Conservation (phyloP, 768 basidiomycete species). For the Lyophyllum shimeji region DNA sequence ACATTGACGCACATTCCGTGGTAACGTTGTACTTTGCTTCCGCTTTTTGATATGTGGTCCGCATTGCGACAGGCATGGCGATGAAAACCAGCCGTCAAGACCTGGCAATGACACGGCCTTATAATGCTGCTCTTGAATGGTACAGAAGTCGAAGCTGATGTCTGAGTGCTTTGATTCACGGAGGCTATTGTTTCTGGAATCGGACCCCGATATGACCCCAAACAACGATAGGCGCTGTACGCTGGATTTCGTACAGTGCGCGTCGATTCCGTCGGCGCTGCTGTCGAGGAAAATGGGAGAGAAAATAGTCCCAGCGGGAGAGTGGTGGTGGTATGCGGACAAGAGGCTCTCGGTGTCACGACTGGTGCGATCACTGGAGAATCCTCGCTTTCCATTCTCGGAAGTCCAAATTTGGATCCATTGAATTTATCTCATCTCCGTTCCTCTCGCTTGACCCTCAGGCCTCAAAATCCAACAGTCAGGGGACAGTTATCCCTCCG, state of each 20-base stretch:
- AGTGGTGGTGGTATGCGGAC: slow-evolving; percentile 21
- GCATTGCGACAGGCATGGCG: slow-evolving; percentile 50
- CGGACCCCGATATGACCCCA: background rate
- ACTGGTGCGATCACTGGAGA: slow-evolving; percentile 20
- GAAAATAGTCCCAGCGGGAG: background rate
- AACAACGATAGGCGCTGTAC: background rate
- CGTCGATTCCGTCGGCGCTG: background rate
- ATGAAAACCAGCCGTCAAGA: slow-evolving; percentile 20
- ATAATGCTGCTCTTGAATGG: slow-evolving; percentile 16
- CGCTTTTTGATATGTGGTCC: slow-evolving; percentile 46
- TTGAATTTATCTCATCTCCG: slow-evolving; percentile 35
- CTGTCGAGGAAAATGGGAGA: background rate
- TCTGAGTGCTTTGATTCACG: slow-evolving; percentile 21
- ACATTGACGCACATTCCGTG: slow-evolving; percentile 47
- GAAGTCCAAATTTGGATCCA: slow-evolving; percentile 17
- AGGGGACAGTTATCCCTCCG: background rate
- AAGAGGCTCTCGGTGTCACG: slow-evolving; percentile 17
- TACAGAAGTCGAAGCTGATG: slow-evolving; percentile 20
- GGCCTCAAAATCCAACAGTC: background rate
- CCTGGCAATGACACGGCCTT: slow-evolving; percentile 12
- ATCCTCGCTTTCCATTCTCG: slow-evolving; percentile 18
- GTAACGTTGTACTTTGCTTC: slow-evolving; percentile 60
- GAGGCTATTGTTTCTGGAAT: slow-evolving; percentile 15
- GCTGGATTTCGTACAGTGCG: background rate
- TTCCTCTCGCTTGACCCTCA: slow-evolving; percentile 23